phyloP scores from a whole-genome alignment of 1,139 yeast genomes.

The Saccharomyces hybrid region DNA sequence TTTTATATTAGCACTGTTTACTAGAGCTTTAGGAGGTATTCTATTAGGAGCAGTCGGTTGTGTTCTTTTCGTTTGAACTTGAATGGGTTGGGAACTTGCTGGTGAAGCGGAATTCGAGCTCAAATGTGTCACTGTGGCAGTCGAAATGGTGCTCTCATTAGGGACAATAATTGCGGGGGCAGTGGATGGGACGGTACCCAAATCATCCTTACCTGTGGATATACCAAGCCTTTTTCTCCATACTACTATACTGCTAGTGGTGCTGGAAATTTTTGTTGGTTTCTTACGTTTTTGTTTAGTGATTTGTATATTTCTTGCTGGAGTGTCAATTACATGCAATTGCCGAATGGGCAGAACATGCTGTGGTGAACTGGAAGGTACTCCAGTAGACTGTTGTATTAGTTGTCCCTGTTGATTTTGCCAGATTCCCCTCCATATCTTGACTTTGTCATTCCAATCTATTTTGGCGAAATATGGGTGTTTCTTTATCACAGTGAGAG shows the following conservation, averaged over 20 bases:
- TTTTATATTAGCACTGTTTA: background rate
- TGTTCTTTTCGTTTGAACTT: background rate
- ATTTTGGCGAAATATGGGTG: conserved; percentile 67
- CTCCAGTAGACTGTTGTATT: background rate
- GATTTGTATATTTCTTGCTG: conserved; percentile 24
- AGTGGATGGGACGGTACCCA: background rate
- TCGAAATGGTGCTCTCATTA: background rate
- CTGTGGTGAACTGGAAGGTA: background rate
- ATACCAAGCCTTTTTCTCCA: conserved; percentile 32
- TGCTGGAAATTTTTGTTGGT: conserved; percentile 25
- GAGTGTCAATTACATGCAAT: conserved; percentile 24
- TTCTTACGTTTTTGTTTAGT: conserved; percentile 26
- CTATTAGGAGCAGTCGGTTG: background rate
- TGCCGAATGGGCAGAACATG: conserved; percentile 14
- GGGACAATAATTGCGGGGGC: background rate
- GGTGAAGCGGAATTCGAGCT: background rate
- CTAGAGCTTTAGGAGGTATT: background rate
- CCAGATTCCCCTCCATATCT: conserved; percentile 53
- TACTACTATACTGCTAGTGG: conserved; percentile 32
- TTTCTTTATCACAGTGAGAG: conserved; percentile 55
- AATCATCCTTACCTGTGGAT: conserved; percentile 7
- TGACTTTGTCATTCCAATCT: conserved; percentile 56
- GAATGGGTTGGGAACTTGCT: background rate
- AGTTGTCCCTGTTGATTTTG: conserved; percentile 12
- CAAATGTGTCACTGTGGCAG: background rate